phyloP scores from a whole-genome alignment of 768 basidiomycete genomes.

The Amanita pallidorosea region DNA sequence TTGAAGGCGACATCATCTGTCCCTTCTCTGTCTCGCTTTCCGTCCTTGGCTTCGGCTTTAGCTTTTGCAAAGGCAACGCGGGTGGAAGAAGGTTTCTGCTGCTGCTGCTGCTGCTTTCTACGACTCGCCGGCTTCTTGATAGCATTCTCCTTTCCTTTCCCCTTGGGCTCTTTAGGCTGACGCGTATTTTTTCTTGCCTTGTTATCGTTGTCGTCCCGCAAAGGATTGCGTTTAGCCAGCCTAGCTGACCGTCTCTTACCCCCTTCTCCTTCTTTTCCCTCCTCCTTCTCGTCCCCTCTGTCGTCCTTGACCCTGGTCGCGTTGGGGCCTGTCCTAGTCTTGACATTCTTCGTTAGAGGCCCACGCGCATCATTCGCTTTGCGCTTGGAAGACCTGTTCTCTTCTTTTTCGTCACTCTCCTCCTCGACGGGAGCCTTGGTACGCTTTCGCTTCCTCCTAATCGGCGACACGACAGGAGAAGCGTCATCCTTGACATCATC shows the following conservation, averaged over 20 bases:
- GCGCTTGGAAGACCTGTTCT: neutral
- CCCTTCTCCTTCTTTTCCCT: neutral
- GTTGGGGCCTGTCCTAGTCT: neutral
- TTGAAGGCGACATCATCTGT: too few relatives aligned
- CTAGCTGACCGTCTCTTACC: constrained; percentile 1
- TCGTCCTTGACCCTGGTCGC: neutral
- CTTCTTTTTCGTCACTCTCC: neutral
- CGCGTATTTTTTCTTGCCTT: neutral
- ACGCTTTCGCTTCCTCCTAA: neutral
- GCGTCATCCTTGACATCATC: neutral
- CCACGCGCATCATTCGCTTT: neutral
- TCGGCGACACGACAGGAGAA: neutral
- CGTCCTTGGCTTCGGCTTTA: too few relatives aligned
- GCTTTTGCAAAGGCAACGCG: too few relatives aligned
- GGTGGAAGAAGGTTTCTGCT: too few relatives aligned
- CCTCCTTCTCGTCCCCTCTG: neutral
- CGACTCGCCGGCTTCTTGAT: neutral
- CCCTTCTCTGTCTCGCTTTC: too few relatives aligned
- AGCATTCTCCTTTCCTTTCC: constrained; percentile 3
- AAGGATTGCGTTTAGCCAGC: neutral
- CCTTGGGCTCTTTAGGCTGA: neutral
- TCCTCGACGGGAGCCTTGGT: neutral
- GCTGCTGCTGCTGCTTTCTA: too few relatives aligned
- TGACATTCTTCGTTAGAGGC: neutral
- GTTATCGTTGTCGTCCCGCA: neutral